Base-by-base conservation (phyloP, 2,329 filamentous ascomycete genomes). In the Cladosporium sp. region DNA sequence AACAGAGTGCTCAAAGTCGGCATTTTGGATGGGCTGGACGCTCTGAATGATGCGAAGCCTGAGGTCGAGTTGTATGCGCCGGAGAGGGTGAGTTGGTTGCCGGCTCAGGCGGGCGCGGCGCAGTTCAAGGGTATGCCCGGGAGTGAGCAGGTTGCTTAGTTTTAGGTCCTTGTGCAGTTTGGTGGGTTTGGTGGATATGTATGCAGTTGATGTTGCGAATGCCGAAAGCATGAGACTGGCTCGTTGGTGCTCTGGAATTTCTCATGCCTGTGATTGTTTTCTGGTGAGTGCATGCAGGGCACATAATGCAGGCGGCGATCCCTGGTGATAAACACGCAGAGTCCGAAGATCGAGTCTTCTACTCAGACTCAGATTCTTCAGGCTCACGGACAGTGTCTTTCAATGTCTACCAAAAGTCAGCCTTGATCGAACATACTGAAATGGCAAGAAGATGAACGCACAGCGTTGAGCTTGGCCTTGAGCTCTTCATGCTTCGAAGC, bases 401-500 rank as follows among this genome's bases (percentile, higher is more conserved):
- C 17, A 70, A 60, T 7, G 58, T 57, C 67, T 69, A 19, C 20
- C 24, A n/a, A 29, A 27, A 37, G 37, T 60, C 30, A 56, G 53
- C 41, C 3, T 29, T 24, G 11, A 18, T 32, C 32, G 2, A 8
- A 9, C n/a, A 17, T n/a, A 36, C 32, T n/a, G n/a, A 29, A 32
- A 24, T 37, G 7, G 7, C 13, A 7, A 15, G 11, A 36, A 4
- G 13, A n/a, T 17, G 15, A 22, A 53, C 68, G 55, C 65, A 88
- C 87, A 45, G 84, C 78, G 53, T 89, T 85, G 9, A 92, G 75
- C 60, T 79, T 80, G 49, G 72, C 67, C 72, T 91, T 89, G 57
- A 92, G 73, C 53, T 80, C 69, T 1, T 76, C 73, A 45, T 89
- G 73, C 78, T 87, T 89, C 57, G 81, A 83, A 61, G 85, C 84